Evolutionary conservation across 441 rosid species (phyloP), one percentile per base, ranked within the genome.

Genomic region (Raphanus hybrid): DNA sequence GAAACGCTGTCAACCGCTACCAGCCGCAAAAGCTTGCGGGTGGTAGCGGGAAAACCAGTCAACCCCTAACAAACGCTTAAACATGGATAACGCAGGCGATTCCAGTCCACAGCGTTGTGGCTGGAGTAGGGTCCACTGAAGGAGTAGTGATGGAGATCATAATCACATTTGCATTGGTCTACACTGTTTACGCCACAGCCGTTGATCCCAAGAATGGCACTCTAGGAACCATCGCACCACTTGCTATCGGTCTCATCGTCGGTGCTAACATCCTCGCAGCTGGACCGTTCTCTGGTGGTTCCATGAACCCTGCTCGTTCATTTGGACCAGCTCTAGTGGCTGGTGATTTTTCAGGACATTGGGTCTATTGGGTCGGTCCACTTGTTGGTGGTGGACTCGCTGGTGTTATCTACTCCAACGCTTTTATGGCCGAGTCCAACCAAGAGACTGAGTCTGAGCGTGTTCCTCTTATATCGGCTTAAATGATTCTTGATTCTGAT

Each of bases 251-350:
- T 10, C 88, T 93, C 88, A 89, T 93, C 3, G 95, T 93, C 5
- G 98, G 97, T 41, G 98, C 98, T 80, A 93, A 93, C 87, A 91
- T 91, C 69, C 74, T 90, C 58, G 97, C 93, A 0, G 94, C 95
- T 1, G 98, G 98, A 48, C 98, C 98, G 23, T 93, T 93, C 87
- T 90, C 93, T 0, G 97, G 95, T 0, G 97, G 95, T 48, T 89
- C 98, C 67, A 93, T 91, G 98, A 93, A 93, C 88, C 95, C 98
- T 0, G 98, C 94, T 23, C 88, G 95, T 0, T 91, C 98, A 4
- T 93, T 93, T 23, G 98, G 98, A 26, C 97, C 95, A 1, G 95
- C 97, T 0, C 91, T 93, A n/a, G 93, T 63, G 1, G 87, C 91
- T 5, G 90, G 95, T 1, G 83, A 91, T 79, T 91, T 84, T 81